phyloP scores from a whole-genome alignment of 352 stramenopile species.

The Pythium dissimile region DNA sequence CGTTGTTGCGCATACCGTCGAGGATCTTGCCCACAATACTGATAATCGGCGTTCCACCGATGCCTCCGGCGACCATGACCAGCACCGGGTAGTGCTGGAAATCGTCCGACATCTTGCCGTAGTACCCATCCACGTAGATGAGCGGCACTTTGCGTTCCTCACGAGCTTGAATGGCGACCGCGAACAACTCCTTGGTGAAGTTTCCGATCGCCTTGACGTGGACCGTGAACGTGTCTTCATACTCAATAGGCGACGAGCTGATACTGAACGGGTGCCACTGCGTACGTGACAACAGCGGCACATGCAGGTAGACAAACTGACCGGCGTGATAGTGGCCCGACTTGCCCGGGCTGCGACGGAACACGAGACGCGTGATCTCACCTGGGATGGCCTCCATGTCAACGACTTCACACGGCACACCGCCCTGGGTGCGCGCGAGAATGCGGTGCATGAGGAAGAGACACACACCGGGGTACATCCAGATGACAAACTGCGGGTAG shows the following conservation, averaged over 20 bases:
- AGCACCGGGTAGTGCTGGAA: slow-evolving; percentile 81
- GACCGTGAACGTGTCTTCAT: slow-evolving; percentile 82
- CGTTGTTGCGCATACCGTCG: slow-evolving; percentile 74
- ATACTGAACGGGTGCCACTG: slow-evolving; percentile 88
- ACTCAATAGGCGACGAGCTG: slow-evolving; percentile 80
- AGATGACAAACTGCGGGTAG: slow-evolving; percentile 81
- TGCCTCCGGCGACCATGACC: slow-evolving; percentile 79
- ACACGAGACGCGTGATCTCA: slow-evolving; percentile 80
- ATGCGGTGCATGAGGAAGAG: slow-evolving; percentile 85
- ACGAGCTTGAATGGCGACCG: slow-evolving; percentile 66
- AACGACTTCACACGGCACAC: slow-evolving; percentile 70
- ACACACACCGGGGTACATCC: slow-evolving; percentile 77
- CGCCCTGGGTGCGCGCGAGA: slow-evolving; percentile 59
- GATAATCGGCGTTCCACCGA: slow-evolving; percentile 87
- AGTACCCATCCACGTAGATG: slow-evolving; percentile 82
- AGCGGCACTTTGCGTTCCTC: slow-evolving; percentile 78
- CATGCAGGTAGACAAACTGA: slow-evolving; percentile 76
- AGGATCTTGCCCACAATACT: slow-evolving; percentile 86
- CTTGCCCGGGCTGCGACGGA: slow-evolving; percentile 68
- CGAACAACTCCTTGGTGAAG: slow-evolving; percentile 75
- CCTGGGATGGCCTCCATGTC: slow-evolving; percentile 80
- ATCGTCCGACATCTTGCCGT: slow-evolving; percentile 81
- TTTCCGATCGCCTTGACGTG: slow-evolving; percentile 77
- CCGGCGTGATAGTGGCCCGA: slow-evolving; percentile 78
- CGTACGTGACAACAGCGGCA: slow-evolving; percentile 63